phyloP scores from a whole-genome alignment of 345 rosid genomes.

The Salix udensis region DNA sequence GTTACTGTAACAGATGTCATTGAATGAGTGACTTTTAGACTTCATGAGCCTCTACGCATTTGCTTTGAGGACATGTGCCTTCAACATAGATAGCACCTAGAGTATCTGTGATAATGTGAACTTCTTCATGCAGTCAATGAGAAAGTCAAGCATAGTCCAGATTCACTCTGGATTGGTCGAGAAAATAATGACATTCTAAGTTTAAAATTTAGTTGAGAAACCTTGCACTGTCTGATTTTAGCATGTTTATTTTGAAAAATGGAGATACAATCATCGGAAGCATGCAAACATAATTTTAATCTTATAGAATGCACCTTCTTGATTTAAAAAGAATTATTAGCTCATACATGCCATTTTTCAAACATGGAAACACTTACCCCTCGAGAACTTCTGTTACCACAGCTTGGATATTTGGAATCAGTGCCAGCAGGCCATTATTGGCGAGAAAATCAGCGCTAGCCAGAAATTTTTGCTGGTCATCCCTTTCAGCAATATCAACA shows the following conservation, averaged over 20 bases:
- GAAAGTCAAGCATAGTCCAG: background rate
- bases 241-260: background rate
- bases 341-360: background rate
- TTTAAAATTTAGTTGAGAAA: background rate
- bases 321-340: background rate
- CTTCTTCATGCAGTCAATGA: background rate
- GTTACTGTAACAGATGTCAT: background rate
- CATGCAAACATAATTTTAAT: background rate
- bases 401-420: slow-evolving; percentile 57
- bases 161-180: background rate
- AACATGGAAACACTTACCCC: slow-evolving; percentile 43
- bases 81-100: background rate
- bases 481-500: slow-evolving; percentile 63
- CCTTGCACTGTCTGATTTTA: background rate
- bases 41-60: background rate
- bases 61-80: background rate
- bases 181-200: background rate
- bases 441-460: slow-evolving; percentile 77
- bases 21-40: background rate
- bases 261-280: background rate
- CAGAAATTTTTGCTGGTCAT: slow-evolving; percentile 73
- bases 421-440: slow-evolving; percentile 47
- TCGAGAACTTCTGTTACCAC: slow-evolving; percentile 69
- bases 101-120: background rate
- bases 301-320: too few species aligned